Evolutionary conservation across 371 early-diverging fungal species (phyloP), one percentile per base, ranked within the genome.

Genomic region (Mucor indicus): DNA sequence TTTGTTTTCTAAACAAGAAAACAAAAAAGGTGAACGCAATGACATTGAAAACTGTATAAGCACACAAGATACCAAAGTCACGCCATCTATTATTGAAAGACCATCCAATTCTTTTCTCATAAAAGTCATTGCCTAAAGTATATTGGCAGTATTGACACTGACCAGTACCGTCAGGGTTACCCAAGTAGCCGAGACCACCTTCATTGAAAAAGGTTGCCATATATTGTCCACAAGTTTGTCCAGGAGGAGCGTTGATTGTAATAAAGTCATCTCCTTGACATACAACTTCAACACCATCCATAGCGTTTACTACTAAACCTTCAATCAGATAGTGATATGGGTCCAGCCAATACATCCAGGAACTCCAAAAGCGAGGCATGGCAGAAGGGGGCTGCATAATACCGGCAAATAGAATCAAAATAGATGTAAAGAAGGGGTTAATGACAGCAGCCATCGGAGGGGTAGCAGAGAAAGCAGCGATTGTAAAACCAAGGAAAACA

Each of bases 321-420:
- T 91, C 91, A 25, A 87, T 74, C 1, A 82, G 62, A 53, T 92
- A 90, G 38, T 81, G 81, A 60, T 82, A 84, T 4, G 88, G 88
- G 49, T 81, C 81, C 12, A 25, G 50, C 77, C 81, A 84, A 57
- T 88, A 89, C 79, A 92, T 82, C 87, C 88, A 88, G 0, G 71
- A 50, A 4, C 79, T 66, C 87, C 89, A 90, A 62, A 92, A 88
- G 27, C 53, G 42, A 9, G 89, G 89, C 84, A 90, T 87, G 9
- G 62, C 60, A 8, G 44, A 29, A 15, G 78, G 73, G 2, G 86
- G 79, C 36, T 86, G 82, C 54, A 87, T 74, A 31, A 88, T 70
- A 68, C 89, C 89, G 38, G 81, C 79, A 65, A 86, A 87, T 44
- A 90, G 59, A 46, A 79, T 78, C 45, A 88, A 67, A 36, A 86